phyloP scores from a whole-genome alignment of 495 filamentous ascomycete genomes.

The Hyphodiscus hymeniophilus region DNA sequence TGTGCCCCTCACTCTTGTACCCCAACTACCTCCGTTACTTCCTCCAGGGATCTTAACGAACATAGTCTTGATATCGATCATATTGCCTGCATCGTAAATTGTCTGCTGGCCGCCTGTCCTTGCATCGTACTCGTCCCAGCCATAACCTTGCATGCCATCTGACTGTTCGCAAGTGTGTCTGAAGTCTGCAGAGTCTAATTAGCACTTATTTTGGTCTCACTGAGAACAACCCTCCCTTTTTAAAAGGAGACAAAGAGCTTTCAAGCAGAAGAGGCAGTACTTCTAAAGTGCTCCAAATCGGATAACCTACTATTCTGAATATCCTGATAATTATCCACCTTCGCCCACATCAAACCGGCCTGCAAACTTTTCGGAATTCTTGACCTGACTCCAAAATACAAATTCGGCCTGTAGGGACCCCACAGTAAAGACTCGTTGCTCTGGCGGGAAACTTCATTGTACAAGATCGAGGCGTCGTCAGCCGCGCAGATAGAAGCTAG shows the following conservation, averaged over 20 bases:
- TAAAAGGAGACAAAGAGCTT: background rate
- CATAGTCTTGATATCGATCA: constrained; percentile 79
- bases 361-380: constrained; percentile 78
- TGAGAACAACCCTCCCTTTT: background rate
- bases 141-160: constrained; percentile 91
- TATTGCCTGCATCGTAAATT: constrained; percentile 82
- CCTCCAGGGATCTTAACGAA: constrained; percentile 93
- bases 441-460: constrained; percentile 43
- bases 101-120: constrained; percentile 79
- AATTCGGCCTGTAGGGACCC: constrained; percentile 91
- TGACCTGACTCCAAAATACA: constrained; percentile 92
- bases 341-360: constrained; percentile 83
- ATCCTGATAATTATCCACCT: constrained; percentile 69
- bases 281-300: background rate
- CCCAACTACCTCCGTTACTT: constrained; percentile 84
- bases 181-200: constrained; percentile 58
- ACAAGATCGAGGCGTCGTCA: constrained; percentile 34
- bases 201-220: background rate
- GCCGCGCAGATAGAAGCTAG: constrained; percentile 1
- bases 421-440: constrained; percentile 87
- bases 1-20: constrained; percentile 73
- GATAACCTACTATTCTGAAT: constrained; percentile 67
- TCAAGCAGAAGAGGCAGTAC: background rate
- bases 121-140: constrained; percentile 94
- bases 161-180: constrained; percentile 94